phyloP scores from a whole-genome alignment of 2,329 filamentous ascomycete genomes.

The Mariannaea sp. region DNA sequence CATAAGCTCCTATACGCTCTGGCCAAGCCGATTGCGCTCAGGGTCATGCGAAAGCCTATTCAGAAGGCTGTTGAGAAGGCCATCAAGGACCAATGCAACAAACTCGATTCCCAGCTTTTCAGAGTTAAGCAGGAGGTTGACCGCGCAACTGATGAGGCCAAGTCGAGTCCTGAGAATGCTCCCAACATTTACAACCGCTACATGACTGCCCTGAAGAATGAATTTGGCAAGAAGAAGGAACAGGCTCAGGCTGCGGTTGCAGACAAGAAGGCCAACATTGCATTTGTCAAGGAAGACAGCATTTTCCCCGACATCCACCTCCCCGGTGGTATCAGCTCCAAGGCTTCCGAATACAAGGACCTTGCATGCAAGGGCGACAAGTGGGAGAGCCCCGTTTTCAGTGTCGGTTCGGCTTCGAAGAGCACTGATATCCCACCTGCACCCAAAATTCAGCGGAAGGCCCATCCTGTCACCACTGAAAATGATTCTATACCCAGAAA shows the following conservation, averaged over 20 bases:
- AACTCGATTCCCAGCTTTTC: constrained; percentile 74
- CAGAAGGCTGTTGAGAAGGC: constrained; percentile 89
- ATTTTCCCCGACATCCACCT: constrained; percentile 86
- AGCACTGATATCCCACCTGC: constrained; percentile 72
- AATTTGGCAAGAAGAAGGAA: constrained; percentile 75
- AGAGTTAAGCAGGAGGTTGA: constrained; percentile 84
- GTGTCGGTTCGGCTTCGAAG: constrained; percentile 76
- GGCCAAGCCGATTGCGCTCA: constrained; percentile 86
- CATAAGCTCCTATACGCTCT: constrained; percentile 89
- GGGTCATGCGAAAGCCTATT: constrained; percentile 79
- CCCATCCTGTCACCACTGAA: constrained; percentile 25
- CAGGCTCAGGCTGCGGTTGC: constrained; percentile 67
- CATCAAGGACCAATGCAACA: constrained; percentile 80
- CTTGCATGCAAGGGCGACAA: constrained; percentile 84
- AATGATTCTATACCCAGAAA: constrained; percentile 10
- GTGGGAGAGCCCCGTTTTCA: constrained; percentile 96
- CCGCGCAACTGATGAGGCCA: constrained; percentile 64
- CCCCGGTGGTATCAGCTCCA: constrained; percentile 82
- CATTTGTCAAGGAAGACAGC: constrained; percentile 75
- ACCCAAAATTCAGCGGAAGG: constrained; percentile 56
- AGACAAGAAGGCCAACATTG: constrained; percentile 68
- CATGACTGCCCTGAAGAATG: constrained; percentile 73
- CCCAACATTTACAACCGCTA: constrained; percentile 90
- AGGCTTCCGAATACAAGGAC: constrained; percentile 92
- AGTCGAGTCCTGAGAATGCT: constrained; percentile 68